A percentile compares a stretch with the other conserved stretches of the same genome.
Evolutionary conservation across 2,329 filamentous ascomycete genomes (phyloP).

Genomic region (Beauveria brongniartii): DNA sequence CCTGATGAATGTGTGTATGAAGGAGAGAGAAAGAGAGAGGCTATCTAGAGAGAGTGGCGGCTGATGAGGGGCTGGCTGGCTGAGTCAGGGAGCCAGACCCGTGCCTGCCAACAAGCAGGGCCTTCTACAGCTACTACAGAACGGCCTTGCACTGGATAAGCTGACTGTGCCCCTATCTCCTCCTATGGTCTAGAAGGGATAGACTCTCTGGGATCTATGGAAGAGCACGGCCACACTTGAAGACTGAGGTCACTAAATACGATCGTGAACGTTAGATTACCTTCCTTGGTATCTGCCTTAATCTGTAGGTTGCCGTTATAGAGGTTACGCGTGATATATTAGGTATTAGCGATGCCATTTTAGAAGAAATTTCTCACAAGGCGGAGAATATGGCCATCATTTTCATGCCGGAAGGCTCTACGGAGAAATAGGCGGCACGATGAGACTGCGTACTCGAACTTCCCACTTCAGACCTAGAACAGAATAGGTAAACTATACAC

Average conservation of each 20-base stretch:
- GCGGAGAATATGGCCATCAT: slow-evolving; percentile 68
- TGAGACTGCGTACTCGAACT: slow-evolving; percentile 71
- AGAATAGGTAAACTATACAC: slow-evolving; percentile 70
- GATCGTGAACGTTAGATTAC: slow-evolving; percentile 74
- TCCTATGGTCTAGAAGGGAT: slow-evolving; percentile 52
- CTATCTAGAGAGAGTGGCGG: too few relatives aligned
- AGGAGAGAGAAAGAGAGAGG: too few relatives aligned
- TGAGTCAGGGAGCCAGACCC: too few relatives aligned
- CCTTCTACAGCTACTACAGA: slow-evolving; percentile 59
- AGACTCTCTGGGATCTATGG: slow-evolving; percentile 72
- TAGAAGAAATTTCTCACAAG: slow-evolving; percentile 45
- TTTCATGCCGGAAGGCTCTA: slow-evolving; percentile 74
- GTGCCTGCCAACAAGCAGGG: too few relatives aligned
- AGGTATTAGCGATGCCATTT: slow-evolving; percentile 46
- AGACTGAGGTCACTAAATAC: slow-evolving; percentile 76
- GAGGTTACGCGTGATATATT: slow-evolving; percentile 75
- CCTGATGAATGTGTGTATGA: too few relatives aligned
- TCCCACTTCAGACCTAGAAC: slow-evolving; percentile 67
- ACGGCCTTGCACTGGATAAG: slow-evolving; percentile 57
- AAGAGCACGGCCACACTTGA: slow-evolving; percentile 59
- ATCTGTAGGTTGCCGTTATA: slow-evolving; percentile 88
- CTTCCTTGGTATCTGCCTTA: slow-evolving; percentile 84
- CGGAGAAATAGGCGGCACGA: slow-evolving; percentile 67
- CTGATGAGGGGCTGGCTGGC: too few relatives aligned
- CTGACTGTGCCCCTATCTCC: slow-evolving; percentile 38